These are phyloP conservation scores for Wickerhamiella brachini DNA, from an alignment of 805 yeast genomes.

Conservation along the genomic window DNA sequence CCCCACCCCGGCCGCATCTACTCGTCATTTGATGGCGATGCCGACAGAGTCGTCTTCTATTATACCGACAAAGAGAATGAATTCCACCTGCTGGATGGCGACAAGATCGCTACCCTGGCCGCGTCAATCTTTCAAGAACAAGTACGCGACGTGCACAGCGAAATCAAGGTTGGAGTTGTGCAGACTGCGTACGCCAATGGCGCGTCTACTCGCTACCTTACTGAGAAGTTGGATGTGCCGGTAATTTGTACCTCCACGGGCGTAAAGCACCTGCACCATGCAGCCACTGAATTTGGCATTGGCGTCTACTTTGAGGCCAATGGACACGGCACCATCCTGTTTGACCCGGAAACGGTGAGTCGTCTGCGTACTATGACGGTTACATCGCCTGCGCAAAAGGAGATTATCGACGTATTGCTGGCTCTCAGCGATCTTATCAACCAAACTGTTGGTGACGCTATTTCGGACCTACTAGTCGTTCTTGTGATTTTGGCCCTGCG, in stretches of 20 bases:
- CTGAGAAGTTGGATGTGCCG: constrained; percentile 49
- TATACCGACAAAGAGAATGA: constrained; percentile 22
- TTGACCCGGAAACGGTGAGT: constrained; percentile 40
- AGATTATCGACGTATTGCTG: constrained; percentile 41
- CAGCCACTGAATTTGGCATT: constrained; percentile 68
- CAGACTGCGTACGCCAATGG: constrained; percentile 99
- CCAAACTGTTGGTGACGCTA: constrained; percentile 97
- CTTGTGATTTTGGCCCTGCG: constrained; percentile 47
- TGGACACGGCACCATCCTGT: constrained; percentile 96
- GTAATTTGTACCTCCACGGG: constrained; percentile 90
- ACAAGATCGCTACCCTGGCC: constrained; percentile 75
- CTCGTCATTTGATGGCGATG: constrained; percentile 93
- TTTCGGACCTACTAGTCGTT: constrained; percentile 78
- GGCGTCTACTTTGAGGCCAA: constrained; percentile 97
- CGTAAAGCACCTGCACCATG: constrained; percentile 91
- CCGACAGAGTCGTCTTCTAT: constrained; percentile 81
- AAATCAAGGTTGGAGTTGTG: constrained; percentile 52
- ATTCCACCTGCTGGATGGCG: constrained; percentile 62
- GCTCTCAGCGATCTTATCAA: constrained; percentile 63
- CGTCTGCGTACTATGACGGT: constrained; percentile 28
- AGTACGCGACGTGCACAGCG: constrained; percentile 33
- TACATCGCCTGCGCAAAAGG: constrained; percentile 30
- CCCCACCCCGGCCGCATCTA: constrained; percentile 38
- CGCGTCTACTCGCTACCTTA: constrained; percentile 61
- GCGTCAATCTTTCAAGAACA: constrained; percentile 50